Base-by-base conservation (phyloP, 2,329 filamentous ascomycete genomes). In the Fusarium longipes region DNA sequence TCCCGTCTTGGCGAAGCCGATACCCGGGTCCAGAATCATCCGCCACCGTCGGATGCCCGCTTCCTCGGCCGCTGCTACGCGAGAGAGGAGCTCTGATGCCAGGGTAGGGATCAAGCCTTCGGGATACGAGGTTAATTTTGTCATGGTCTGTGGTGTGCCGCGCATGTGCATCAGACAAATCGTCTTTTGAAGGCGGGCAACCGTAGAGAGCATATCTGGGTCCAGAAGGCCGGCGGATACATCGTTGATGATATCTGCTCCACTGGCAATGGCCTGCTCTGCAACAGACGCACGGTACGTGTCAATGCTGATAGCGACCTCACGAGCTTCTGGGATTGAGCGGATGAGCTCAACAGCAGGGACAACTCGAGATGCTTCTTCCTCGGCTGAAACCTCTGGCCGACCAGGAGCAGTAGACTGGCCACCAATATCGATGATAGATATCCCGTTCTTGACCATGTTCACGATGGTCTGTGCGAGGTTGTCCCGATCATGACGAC, bases 241-340 rank as follows among this genome's bases (percentile, higher is more conserved):
- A 77, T 99, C 96, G 80, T 99, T 99, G 80, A 99, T 88, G 65
- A 99, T 91, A 76, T 97, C 90, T 8, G 94, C 95, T 49, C 96
- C 96, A 6, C 90, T 92, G 25, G 83, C 80, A 57, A 96, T 84
- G 18, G 93, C 92, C 20, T 87, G 87, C 71, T 89, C 86, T 3
- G 95, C 96, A 3, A 99, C 95, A 2, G 83, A 81, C 1, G 95
- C 91, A 30, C 93, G 92, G 80, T 97, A 99, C 5, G 96, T 99
- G 81, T 99, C 96, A 61, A 99, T 84, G 75, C 92, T 96, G 74
- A 97, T 90, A 66, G 89, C 87, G n/a, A 93, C 78, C 55, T 88
- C 79, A 6, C 81, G 77, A 4, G 87, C 85, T 72, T 89, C 86
- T 1, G 89, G 87, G 22, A 91, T 79, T 3, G 84, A 84, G 63